Conservation (phyloP, 257 asterid genomes). For the Przewalskia tangutica region DNA sequence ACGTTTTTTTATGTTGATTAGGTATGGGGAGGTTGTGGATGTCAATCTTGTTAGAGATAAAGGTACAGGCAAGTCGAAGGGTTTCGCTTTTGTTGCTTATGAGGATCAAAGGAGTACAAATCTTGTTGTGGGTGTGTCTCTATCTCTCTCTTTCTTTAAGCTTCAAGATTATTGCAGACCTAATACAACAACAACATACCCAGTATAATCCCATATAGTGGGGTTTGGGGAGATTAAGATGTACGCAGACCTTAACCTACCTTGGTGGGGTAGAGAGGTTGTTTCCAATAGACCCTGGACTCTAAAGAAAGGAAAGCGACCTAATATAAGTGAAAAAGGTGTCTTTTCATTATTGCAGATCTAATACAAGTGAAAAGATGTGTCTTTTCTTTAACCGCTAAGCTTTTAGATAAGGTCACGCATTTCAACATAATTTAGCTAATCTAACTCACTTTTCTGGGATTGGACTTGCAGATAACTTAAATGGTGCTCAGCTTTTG, state of each 20-base stretch:
- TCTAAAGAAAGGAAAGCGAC: too few species aligned
- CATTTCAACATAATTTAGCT: background rate
- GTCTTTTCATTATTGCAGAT: too few species aligned
- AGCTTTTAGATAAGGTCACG: background rate
- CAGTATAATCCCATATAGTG: too few species aligned
- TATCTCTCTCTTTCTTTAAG: background rate
- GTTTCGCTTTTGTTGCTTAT: conserved; percentile 85
- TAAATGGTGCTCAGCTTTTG: conserved; percentile 73
- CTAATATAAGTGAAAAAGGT: too few species aligned
- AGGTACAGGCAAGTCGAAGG: conserved; percentile 91
- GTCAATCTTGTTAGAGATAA: conserved; percentile 78
- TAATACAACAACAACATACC: too few species aligned
- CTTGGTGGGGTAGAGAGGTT: too few species aligned
- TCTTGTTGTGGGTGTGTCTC: conserved; percentile 78
- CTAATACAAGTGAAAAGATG: too few species aligned
- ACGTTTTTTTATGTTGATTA: conserved; percentile 12
- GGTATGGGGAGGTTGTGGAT: conserved; percentile 94
- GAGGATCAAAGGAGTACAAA: conserved; percentile 97
- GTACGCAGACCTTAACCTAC: too few species aligned
- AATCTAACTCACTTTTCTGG: background rate
- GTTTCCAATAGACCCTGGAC: too few species aligned
- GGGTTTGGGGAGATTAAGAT: too few species aligned
- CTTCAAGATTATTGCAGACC: background rate
- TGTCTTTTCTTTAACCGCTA: background rate
- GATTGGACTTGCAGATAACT: conserved; percentile 43